A percentile compares a stretch with the other conserved stretches of the same genome.
These are phyloP conservation scores for Vinca minor DNA, from an alignment of 257 asterid genomes.

Conservation along the genomic window DNA sequence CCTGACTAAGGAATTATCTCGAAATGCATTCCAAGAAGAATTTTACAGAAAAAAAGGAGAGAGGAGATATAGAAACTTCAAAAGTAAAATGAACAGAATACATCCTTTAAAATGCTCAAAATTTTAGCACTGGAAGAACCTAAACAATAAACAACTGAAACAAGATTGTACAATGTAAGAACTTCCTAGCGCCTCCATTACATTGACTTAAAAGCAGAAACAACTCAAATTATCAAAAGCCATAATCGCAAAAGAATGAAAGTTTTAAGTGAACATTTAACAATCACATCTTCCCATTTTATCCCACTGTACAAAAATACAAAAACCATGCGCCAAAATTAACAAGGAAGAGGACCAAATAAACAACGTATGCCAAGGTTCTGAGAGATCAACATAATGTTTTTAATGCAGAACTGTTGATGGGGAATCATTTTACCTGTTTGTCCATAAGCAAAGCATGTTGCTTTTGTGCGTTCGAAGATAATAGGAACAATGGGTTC, in stretches of 20 bases:
- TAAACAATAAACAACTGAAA: neutral
- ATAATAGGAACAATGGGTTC: slow-evolving; percentile 50
- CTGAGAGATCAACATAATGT: slow-evolving; percentile 4
- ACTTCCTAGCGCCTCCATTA: neutral
- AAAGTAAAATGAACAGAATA: too few species aligned
- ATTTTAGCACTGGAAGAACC: neutral
- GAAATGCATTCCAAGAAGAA: neutral
- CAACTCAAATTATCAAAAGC: neutral
- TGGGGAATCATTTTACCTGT: slow-evolving; percentile 49
- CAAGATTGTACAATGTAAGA: neutral
- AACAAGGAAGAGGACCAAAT: neutral
- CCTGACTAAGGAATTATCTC: neutral
- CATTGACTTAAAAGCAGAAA: neutral
- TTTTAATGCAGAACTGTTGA: neutral
- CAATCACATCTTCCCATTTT: neutral
- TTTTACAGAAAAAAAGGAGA: neutral
- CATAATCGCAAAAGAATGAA: neutral
- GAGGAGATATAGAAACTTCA: neutral
- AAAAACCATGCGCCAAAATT: neutral
- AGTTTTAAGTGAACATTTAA: neutral
- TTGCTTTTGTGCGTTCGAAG: slow-evolving; percentile 51
- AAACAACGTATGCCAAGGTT: neutral
- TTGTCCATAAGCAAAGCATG: slow-evolving; percentile 56
- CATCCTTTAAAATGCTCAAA: neutral
- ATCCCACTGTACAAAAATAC: too few species aligned